phyloP scores from a whole-genome alignment of 1,284 basidiomycete genomes.

The Pyrrhoderma noxium region DNA sequence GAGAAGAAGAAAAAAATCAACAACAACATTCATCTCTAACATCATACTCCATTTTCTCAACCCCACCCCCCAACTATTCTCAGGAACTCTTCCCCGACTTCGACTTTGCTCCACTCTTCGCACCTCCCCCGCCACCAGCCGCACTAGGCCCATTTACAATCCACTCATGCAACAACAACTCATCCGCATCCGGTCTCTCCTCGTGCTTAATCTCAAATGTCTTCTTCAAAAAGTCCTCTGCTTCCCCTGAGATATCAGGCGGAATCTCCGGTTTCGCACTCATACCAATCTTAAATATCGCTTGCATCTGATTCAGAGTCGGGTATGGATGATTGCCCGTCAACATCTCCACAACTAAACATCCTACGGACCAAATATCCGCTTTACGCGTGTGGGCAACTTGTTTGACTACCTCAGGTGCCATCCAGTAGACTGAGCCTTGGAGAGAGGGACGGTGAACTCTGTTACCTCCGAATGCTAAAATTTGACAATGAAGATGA shows the following conservation, averaged over 20 bases:
- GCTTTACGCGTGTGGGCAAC: constrained; percentile 90
- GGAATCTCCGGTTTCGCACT: constrained; percentile 80
- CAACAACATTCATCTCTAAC: no score
- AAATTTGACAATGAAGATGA: no score
- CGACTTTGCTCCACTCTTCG: constrained; percentile 5
- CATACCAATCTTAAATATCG: constrained; percentile 93
- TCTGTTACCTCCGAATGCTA: constrained; percentile 69
- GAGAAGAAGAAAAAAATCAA: no score
- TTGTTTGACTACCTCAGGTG: constrained; percentile 96
- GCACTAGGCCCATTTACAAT: constrained; percentile 37
- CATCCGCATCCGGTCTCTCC: constrained; percentile 73
- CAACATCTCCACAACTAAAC: constrained; percentile 97
- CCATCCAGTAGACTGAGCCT: constrained; percentile 99
- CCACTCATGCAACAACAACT: constrained; percentile 74
- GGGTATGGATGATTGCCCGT: constrained; percentile 98
- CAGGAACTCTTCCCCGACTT: constrained; percentile 19
- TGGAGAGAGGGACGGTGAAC: constrained; percentile 87
- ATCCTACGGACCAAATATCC: constrained; percentile 98
- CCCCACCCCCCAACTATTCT: no score
- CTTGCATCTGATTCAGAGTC: constrained; percentile 97
- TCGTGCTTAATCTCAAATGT: constrained; percentile 85
- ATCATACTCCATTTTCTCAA: no score
- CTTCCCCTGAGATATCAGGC: constrained; percentile 80
- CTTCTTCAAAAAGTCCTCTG: constrained; percentile 74
- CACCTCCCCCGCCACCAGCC: not conserved